Evolutionary conservation across 2,329 filamentous ascomycete species (phyloP), one percentile per base, ranked within the genome.

Genomic region (Aureobasidium sp.): DNA sequence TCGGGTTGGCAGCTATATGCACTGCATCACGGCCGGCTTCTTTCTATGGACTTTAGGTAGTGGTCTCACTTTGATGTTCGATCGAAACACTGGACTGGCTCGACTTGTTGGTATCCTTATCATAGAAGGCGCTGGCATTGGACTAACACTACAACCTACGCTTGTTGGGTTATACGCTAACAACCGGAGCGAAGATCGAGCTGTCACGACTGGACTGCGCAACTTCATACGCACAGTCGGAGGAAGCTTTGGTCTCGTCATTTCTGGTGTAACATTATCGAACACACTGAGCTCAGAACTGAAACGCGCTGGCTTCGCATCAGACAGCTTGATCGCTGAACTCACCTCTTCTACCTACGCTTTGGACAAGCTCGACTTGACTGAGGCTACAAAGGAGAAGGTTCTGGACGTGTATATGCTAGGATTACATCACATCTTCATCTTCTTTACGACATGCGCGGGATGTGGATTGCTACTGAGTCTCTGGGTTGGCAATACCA

Each of bases 21-120:
- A 65, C 36, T 64, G 62, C 44, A 82, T 84, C 51, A 73, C 84
- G 3, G 75, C 83, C 36, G 75, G 75, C 2, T 76, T 73, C 59
- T 55, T 66, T 3, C 64, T 75, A 2, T 76, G 74, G 72, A 70
- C 72, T 0, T 60, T 76, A 3, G 75, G 74, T 10, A 69, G 41
- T 12, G 41, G 41, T 1, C 41, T 44, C 10, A 44, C 41, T 24
- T 12, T 44, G 1, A 44, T 44, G n/a, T 44, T 44, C 12, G 20
- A 44, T 12, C 41, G 41, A 10, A 13, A 44, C n/a, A 44, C 41
- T 24, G 41, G 41, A 8, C 41, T 44, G n/a, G 12, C 2, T 24
- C 41, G 41, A 24, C 41, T 44, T 9, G 24, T 44, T 3, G 13
- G 9, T 13, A 69, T 70, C 13, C 68, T 75, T 5, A 65, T 75